These are phyloP conservation scores for Annulohypoxylon stygium DNA, from an alignment of 495 filamentous ascomycete species.

Conservation along the genomic window DNA sequence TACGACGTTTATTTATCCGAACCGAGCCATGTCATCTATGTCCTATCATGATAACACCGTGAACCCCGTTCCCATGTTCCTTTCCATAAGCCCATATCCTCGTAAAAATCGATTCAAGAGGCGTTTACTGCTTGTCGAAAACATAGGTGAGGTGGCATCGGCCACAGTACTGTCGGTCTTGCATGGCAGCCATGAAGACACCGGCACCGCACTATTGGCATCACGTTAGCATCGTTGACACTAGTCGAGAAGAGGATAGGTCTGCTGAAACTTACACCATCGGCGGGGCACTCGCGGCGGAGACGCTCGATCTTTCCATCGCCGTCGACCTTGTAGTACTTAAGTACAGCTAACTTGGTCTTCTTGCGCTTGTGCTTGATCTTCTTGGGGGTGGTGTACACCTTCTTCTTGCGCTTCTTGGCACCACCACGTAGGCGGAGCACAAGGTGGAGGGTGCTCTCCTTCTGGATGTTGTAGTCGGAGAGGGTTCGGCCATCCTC, in stretches of 20 bases:
- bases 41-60: constrained; percentile 41
- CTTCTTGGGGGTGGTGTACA: constrained; percentile 99
- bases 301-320: constrained; percentile 99
- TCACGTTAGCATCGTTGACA: constrained; percentile 41
- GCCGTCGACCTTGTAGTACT: constrained; percentile 99
- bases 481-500: constrained; percentile 99
- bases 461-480: constrained; percentile 99
- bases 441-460: constrained; percentile 98
- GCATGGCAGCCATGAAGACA: constrained; percentile 99
- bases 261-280: constrained; percentile 74
- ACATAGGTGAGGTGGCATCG: constrained; percentile 99
- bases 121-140: constrained; percentile 83
- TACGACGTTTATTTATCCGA: constrained; percentile 38
- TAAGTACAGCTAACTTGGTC: constrained; percentile 99
- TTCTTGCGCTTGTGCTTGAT: constrained; percentile 99
- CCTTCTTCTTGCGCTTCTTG: constrained; percentile 99
- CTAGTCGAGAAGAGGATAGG: neutral
- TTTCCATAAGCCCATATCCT: constrained; percentile 45
- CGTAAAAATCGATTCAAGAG: constrained; percentile 24
- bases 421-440: constrained; percentile 96
- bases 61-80: constrained; percentile 44
- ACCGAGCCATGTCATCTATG: constrained; percentile 38
- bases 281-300: constrained; percentile 92
- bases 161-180: constrained; percentile 99
- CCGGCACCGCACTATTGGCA: constrained; percentile 88